These are phyloP conservation scores for Vaccinium macrocarpon DNA, from an alignment of 148 eudicot genomes.

Conservation along the genomic window DNA sequence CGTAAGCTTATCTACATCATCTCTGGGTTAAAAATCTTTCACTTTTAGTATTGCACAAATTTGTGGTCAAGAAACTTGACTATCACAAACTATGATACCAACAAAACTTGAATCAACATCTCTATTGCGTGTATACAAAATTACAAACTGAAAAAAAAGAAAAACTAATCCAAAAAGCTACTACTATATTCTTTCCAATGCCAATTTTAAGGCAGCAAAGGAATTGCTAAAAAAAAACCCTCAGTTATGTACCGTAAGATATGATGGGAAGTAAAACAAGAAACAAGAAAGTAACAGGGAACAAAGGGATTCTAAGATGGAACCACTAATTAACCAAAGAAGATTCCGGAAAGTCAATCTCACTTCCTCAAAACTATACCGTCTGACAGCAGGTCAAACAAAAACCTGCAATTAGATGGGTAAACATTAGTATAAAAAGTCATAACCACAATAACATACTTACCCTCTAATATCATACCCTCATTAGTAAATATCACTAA, in stretches of 20 bases:
- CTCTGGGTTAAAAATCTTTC: background rate
- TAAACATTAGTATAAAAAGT: background rate
- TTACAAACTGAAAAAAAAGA: background rate
- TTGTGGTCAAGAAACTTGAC: background rate
- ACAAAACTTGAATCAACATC: background rate
- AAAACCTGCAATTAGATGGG: background rate
- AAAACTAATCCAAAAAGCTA: constrained; percentile 6
- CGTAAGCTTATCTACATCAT: too few relatives aligned
- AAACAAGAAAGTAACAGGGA: background rate
- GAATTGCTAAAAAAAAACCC: background rate
- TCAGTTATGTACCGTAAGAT: background rate
- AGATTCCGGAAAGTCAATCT: background rate
- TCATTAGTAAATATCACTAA: background rate
- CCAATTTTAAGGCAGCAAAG: background rate
- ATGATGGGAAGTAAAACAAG: too few relatives aligned
- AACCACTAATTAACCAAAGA: background rate
- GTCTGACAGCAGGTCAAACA: background rate
- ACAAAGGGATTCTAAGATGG: background rate
- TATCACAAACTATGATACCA: background rate
- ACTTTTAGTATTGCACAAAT: background rate
- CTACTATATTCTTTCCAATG: background rate
- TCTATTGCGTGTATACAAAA: background rate
- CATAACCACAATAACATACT: background rate
- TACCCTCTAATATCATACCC: background rate
- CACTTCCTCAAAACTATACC: constrained; percentile 1